Conservation (phyloP, 2,329 filamentous ascomycete species). For the Cytospora schulzeri region DNA sequence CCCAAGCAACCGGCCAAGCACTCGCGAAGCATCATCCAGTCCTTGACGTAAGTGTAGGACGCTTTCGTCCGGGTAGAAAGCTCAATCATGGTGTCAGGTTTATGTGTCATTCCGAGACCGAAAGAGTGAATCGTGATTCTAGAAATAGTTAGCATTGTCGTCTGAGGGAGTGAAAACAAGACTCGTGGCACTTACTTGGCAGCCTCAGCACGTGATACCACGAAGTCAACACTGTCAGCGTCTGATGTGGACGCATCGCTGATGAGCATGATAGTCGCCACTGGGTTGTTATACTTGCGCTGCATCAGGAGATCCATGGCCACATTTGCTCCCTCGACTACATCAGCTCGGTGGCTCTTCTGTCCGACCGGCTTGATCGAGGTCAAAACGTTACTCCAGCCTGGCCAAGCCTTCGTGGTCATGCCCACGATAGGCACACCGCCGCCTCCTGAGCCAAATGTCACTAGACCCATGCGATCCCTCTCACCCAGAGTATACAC, state of each 20-base stretch:
- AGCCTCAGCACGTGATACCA: constrained; percentile 92
- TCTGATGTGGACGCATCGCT: constrained; percentile 96
- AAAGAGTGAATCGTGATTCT: constrained; percentile 96
- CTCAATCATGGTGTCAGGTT: constrained; percentile 98
- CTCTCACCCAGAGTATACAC: constrained; percentile 86
- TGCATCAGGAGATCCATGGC: constrained; percentile 99
- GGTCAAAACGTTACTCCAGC: constrained; percentile 83
- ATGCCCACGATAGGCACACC: constrained; percentile 96
- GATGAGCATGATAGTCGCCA: constrained; percentile 93
- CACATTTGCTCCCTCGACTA: constrained; percentile 95
- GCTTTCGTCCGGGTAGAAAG: constrained; percentile 93
- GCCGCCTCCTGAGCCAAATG: constrained; percentile 91
- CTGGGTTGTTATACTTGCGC: constrained; percentile 90
- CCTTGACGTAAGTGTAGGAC: constrained; percentile 97
- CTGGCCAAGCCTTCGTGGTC: constrained; percentile 92
- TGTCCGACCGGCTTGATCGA: constrained; percentile 93
- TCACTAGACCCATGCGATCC: constrained; percentile 95
- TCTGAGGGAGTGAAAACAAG: background rate
- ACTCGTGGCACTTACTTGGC: constrained; percentile 70
- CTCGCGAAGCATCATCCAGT: constrained; percentile 99
- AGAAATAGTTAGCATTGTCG: constrained; percentile 33
- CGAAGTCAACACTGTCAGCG: constrained; percentile 93
- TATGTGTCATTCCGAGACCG: constrained; percentile 93
- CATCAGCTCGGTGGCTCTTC: constrained; percentile 94
- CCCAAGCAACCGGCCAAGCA: constrained; percentile 93